A percentile compares a stretch with the other conserved stretches of the same genome.
These are phyloP conservation scores for Calocera cornea DNA, from an alignment of 768 basidiomycete species.

Conservation along the genomic window DNA sequence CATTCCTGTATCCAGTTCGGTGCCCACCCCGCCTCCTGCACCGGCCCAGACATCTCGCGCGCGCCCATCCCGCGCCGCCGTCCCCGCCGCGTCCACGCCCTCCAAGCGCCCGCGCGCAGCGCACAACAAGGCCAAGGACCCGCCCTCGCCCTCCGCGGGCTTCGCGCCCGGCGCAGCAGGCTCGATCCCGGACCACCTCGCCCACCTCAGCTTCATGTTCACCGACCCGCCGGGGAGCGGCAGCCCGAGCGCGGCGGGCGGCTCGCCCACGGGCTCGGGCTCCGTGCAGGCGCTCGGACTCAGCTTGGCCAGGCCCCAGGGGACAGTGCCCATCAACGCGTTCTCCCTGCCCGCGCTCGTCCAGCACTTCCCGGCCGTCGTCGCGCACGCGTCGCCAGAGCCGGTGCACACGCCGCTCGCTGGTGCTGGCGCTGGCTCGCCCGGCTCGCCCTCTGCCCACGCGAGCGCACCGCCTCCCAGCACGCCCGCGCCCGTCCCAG, in stretches of 20 bases:
- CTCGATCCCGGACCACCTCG: neutral
- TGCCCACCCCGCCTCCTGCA: neutral
- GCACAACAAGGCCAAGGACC: neutral
- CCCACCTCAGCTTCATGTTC: neutral
- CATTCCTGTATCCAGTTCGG: neutral
- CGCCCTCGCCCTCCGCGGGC: neutral
- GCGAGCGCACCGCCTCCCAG: slow-evolving; percentile 15
- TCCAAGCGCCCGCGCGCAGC: slow-evolving; percentile 1
- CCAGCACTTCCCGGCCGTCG: neutral
- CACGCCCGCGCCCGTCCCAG: neutral
- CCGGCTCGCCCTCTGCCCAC: no score
- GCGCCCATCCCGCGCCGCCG: neutral
- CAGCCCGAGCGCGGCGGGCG: neutral
- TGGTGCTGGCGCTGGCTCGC: no score
- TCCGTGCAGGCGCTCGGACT: neutral
- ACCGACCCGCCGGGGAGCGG: neutral
- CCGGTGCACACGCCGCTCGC: neutral
- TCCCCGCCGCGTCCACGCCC: neutral
- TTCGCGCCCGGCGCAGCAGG: neutral
- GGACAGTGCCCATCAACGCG: neutral
- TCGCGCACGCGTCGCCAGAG: neutral
- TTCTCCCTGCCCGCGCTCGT: neutral
- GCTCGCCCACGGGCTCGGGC: neutral
- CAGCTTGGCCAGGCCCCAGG: neutral
- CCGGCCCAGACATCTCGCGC: neutral